Base-by-base conservation (phyloP, 1,284 basidiomycete genomes). In the Ustilago tritici region DNA sequence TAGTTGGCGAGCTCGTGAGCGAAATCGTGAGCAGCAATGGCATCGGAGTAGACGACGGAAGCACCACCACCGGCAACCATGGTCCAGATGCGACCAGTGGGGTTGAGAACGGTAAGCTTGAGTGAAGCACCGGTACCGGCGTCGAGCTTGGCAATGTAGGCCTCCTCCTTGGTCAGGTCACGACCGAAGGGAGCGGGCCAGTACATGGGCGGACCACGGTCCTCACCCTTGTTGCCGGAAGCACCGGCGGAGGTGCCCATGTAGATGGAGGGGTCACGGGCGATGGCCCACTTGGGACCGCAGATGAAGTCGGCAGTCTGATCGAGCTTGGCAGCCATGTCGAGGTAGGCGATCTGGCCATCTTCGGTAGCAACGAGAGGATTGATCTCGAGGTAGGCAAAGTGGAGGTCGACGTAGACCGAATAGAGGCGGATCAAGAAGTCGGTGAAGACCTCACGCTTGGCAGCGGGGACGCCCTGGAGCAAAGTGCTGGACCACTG, bases 311-410 rank as follows among this genome's bases (percentile, higher is more conserved):
- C 97, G 67, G 96, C 97, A 23, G 96, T 99, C 87, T 90, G 88
- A 87, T 99, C 97, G 82, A 99, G 93, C 90, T 99, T 99, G 87
- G 96, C 95, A 56, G 96, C 97, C 95, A 99, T 98, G 88, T 99
- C 97, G 82, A 99, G 92, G 89, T 96, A 98, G 88, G 93, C 92
- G 84, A 99, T 95, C 82, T 91, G 88, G 73, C 91, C 92, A 73
- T 90, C 92, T 87, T 97, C 95, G 82, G 98, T 92, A 85, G 94
- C 93, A 85, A 99, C 93, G 70, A 99, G 91, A 53, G 97, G 97
- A 90, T 99, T 99, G 89, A 99, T 99, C 89, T 99, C 96, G 86
- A 99, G 94, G 89, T 99, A 99, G 49, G 96, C 95, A 87, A 98
- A 87, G 82, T 85, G 86, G 68, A 87, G 85, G 87, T 98, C 95